Evolutionary conservation across 768 basidiomycete genomes (phyloP).

Genomic region (Galerina marginata): DNA sequence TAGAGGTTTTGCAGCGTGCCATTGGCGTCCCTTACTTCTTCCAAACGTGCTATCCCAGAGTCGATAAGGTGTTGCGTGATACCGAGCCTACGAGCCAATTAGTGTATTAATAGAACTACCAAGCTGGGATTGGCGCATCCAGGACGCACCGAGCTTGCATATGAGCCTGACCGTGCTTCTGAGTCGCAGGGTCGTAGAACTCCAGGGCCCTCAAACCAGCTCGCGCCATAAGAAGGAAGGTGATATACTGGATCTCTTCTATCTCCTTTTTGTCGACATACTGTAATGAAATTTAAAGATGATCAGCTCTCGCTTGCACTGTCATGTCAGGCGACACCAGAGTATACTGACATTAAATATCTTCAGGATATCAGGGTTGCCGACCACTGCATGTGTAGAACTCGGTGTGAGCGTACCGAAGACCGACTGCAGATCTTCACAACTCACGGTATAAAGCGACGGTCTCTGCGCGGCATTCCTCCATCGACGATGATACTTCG

Average conservation of each 20-base stretch:
- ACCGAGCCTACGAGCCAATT: conserved; percentile 59
- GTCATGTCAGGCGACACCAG: neutral
- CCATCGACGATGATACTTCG: conserved; percentile 89
- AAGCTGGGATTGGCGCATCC: conserved; percentile 3
- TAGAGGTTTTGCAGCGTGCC: conserved; percentile 71
- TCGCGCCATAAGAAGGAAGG: conserved; percentile 87
- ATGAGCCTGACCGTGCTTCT: conserved; percentile 89
- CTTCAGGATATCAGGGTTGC: conserved; percentile 75
- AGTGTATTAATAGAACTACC: conserved; percentile 4
- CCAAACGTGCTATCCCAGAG: conserved; percentile 70
- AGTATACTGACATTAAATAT: conserved; percentile 71
- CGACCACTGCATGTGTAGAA: conserved; percentile 55
- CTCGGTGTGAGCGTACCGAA: conserved; percentile 10
- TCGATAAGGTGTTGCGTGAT: conserved; percentile 82
- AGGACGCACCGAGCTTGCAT: conserved; percentile 82
- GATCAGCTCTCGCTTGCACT: neutral
- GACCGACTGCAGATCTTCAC: neutral
- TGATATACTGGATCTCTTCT: conserved; percentile 81
- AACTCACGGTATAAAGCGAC: conserved; percentile 79
- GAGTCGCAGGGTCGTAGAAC: conserved; percentile 78
- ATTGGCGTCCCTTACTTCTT: conserved; percentile 64
- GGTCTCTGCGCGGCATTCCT: conserved; percentile 92
- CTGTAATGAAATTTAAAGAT: conserved; percentile 36
- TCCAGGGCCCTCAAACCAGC: conserved; percentile 80
- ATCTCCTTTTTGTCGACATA: conserved; percentile 70